Evolutionary conservation across 495 filamentous ascomycete species (phyloP).

Genomic region (Pyrenula massariospora): DNA sequence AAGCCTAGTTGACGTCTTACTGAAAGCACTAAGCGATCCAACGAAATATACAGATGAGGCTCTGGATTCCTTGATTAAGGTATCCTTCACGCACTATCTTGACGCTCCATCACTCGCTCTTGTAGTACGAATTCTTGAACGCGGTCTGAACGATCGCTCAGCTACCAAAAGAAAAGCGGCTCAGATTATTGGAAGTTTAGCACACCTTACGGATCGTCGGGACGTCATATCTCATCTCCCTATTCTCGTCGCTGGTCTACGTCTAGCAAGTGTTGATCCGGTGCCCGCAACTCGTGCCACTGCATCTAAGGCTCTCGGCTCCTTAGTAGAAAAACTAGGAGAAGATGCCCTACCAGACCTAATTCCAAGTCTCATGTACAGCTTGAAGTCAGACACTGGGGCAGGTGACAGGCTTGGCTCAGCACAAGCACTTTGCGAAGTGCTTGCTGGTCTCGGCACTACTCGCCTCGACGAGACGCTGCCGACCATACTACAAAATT

Average conservation of each 20-base stretch:
- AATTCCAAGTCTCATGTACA: constrained; percentile 93
- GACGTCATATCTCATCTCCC: constrained; percentile 86
- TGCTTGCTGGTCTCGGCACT: constrained; percentile 88
- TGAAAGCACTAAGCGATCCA: constrained; percentile 94
- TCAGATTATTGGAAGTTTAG: constrained; percentile 93
- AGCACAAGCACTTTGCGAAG: constrained; percentile 92
- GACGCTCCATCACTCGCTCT: constrained; percentile 91
- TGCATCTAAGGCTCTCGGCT: constrained; percentile 89
- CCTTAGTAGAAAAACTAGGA: constrained; percentile 90
- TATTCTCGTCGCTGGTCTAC: constrained; percentile 82
- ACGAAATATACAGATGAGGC: constrained; percentile 97
- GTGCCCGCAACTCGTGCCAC: constrained; percentile 96
- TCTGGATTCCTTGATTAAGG: constrained; percentile 85
- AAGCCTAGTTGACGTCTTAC: constrained; percentile 72
- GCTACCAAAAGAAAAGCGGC: constrained; percentile 90
- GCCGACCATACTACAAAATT: constrained; percentile 93
- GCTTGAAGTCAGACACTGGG: constrained; percentile 91
- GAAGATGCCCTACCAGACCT: constrained; percentile 95
- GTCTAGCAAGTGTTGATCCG: constrained; percentile 82
- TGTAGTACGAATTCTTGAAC: constrained; percentile 88
- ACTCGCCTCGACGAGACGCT: constrained; percentile 87
- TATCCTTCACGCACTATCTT: constrained; percentile 90
- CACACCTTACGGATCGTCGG: constrained; percentile 91
- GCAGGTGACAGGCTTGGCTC: constrained; percentile 92
- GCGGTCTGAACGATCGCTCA: constrained; percentile 80